These are phyloP conservation scores for Sanghuangporus baumii DNA, from an alignment of 1,284 basidiomycete species.

Conservation along the genomic window DNA sequence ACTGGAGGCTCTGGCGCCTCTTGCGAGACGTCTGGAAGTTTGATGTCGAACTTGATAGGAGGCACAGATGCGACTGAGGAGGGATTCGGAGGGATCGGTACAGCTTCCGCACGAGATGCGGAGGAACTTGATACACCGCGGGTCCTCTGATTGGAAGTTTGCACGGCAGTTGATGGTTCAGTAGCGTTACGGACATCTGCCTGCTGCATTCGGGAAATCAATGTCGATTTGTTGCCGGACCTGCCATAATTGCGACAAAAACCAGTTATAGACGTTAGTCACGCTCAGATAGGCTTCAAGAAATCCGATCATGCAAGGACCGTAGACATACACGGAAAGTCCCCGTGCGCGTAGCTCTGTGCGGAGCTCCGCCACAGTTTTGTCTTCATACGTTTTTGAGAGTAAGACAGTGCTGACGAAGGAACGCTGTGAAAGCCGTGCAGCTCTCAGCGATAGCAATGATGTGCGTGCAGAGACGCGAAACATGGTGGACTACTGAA, in stretches of 20 bases:
- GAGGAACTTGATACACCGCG: slow-evolving; percentile 32
- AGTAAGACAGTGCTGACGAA: slow-evolving; percentile 68
- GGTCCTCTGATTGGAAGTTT: slow-evolving; percentile 20
- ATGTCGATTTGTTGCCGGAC: slow-evolving; percentile 51
- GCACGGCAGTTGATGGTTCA: slow-evolving; percentile 19
- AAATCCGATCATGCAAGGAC: neutral
- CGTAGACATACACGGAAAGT: slow-evolving; percentile 49
- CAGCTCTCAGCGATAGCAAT: neutral
- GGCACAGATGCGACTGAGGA: slow-evolving; percentile 17
- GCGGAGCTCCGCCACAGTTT: slow-evolving; percentile 55
- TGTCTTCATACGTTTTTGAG: slow-evolving; percentile 57
- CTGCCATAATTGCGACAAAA: slow-evolving; percentile 28
- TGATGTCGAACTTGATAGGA: slow-evolving; percentile 36
- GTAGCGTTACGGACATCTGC: slow-evolving; percentile 34
- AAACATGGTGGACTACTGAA: slow-evolving; percentile 8
- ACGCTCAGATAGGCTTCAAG: neutral
- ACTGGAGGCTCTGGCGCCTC: slow-evolving; percentile 39
- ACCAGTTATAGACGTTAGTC: slow-evolving; percentile 10
- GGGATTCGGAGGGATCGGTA: slow-evolving; percentile 9
- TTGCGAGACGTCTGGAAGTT: slow-evolving; percentile 50
- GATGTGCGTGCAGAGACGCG: neutral
- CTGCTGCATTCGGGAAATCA: slow-evolving; percentile 50
- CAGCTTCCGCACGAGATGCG: slow-evolving; percentile 19
- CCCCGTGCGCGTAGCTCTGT: slow-evolving; percentile 62
- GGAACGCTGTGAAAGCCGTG: neutral